These are phyloP conservation scores for Thalia dealbata DNA, from an alignment of 176 grass and related monocot genomes.

Conservation along the genomic window DNA sequence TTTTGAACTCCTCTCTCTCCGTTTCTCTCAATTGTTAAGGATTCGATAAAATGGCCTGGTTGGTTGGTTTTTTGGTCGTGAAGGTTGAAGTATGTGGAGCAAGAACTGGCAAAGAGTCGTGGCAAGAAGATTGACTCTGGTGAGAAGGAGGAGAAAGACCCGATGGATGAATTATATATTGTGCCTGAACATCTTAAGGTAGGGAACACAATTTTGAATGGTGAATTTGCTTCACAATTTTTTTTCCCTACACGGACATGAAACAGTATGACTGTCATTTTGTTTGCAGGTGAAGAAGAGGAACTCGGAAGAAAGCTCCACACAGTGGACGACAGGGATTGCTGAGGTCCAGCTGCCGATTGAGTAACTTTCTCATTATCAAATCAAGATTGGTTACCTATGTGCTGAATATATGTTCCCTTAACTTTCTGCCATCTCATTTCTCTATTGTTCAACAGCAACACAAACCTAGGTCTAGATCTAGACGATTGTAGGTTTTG, in stretches of 20 bases:
- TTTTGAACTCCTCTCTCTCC: background rate
- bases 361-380: background rate
- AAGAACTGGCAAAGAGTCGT: slow-evolving; percentile 62
- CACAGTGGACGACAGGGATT: slow-evolving; percentile 94
- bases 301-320: slow-evolving; percentile 89
- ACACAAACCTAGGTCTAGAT: background rate
- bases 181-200: slow-evolving; percentile 94
- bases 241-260: background rate
- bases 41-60: background rate
- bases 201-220: background rate
- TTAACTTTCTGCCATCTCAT: background rate
- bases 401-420: no score
- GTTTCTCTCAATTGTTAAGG: slow-evolving; percentile 1
- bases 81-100: slow-evolving; percentile 96
- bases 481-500: background rate
- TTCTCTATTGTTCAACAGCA: background rate
- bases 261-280: background rate
- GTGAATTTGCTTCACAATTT: background rate
- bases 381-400: background rate
- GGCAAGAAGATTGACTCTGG: slow-evolving; percentile 57
- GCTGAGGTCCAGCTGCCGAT: slow-evolving; percentile 38
- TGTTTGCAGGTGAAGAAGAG: slow-evolving; percentile 88
- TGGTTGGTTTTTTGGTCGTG: background rate
- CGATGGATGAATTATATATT: slow-evolving; percentile 62
- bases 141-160: slow-evolving; percentile 66